Percentiles rank a stretch among this genome's conserved stretches.
phyloP scores from a whole-genome alignment of 257 asterid genomes.

The Avicennia marina region DNA sequence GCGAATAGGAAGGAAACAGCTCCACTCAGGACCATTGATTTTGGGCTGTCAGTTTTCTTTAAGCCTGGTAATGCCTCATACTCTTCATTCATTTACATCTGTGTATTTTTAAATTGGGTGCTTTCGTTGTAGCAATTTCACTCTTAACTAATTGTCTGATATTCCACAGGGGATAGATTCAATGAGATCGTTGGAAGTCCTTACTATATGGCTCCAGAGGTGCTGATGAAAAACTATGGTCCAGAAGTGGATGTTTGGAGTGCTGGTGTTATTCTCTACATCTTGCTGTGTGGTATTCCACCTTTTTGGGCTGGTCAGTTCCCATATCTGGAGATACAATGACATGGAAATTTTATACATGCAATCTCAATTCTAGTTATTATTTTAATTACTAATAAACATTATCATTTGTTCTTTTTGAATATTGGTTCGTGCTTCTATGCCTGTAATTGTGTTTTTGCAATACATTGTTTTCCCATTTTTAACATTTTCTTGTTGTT shows the following conservation, averaged over 20 bases:
- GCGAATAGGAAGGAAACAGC: conserved; percentile 51
- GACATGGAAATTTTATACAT: neutral
- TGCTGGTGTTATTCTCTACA: conserved; percentile 57
- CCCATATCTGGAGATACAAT: neutral
- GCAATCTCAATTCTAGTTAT: neutral
- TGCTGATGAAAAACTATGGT: conserved; percentile 46
- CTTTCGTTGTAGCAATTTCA: neutral
- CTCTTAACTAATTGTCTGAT: neutral
- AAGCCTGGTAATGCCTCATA: conserved; percentile 42
- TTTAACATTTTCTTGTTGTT: too few relatives aligned
- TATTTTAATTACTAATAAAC: neutral
- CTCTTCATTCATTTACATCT: neutral
- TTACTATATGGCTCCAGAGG: conserved; percentile 63
- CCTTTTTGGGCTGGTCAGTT: conserved; percentile 60
- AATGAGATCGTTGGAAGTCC: conserved; percentile 67
- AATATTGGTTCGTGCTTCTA: too few relatives aligned
- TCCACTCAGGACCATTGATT: conserved; percentile 57
- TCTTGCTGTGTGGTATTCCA: conserved; percentile 49
- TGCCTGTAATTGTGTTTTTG: too few relatives aligned
- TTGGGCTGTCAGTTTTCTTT: conserved; percentile 58
- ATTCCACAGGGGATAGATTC: conserved; percentile 40
- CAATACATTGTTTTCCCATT: too few relatives aligned
- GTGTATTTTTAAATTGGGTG: neutral
- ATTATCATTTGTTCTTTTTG: too few relatives aligned
- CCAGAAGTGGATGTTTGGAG: conserved; percentile 59